phyloP scores from a whole-genome alignment of 78 protist species.

The Dictyostelium purpureum region DNA sequence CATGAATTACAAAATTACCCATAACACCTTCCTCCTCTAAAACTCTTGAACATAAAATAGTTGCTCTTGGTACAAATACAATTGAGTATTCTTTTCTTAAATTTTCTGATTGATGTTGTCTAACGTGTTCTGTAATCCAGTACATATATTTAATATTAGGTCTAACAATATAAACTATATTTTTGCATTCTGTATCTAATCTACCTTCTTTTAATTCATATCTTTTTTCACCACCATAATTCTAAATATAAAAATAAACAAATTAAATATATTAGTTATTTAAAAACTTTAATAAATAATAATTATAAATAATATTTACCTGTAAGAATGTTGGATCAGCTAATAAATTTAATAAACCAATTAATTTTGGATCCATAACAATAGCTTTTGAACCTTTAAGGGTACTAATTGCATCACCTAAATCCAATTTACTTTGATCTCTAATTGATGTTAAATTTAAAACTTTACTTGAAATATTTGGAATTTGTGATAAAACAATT shows the following conservation, averaged over 20 bases:
- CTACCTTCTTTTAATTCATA: conserved; percentile 66
- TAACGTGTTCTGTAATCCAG: conserved; percentile 38
- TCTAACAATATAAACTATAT: conserved; percentile 86
- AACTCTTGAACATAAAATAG: conserved; percentile 87
- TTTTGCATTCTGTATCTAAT: conserved; percentile 48
- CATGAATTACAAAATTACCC: conserved; percentile 35
- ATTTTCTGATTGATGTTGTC: conserved; percentile 8
- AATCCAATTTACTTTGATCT: conserved; percentile 30
- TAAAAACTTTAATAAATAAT: not conserved
- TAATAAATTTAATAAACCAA: conserved; percentile 89
- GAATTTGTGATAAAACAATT: conserved; percentile 45
- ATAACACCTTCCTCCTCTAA: conserved; percentile 92
- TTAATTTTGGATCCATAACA: conserved; percentile 89
- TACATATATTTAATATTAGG: conserved; percentile 66
- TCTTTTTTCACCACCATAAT: conserved; percentile 88
- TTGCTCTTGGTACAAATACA: conserved; percentile 85
- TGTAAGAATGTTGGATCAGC: conserved; percentile 79
- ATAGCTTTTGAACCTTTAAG: conserved; percentile 73
- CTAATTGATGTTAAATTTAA: conserved; percentile 49
- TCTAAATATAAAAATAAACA: conserved; percentile 16
- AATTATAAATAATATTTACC: not conserved
- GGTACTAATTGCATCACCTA: not conserved
- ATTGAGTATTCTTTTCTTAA: conserved; percentile 53
- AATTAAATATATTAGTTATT: not conserved
- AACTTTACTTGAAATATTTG: conserved; percentile 50